phyloP scores from a whole-genome alignment of 352 stramenopile genomes.

The Phytopythium ostracodes region DNA sequence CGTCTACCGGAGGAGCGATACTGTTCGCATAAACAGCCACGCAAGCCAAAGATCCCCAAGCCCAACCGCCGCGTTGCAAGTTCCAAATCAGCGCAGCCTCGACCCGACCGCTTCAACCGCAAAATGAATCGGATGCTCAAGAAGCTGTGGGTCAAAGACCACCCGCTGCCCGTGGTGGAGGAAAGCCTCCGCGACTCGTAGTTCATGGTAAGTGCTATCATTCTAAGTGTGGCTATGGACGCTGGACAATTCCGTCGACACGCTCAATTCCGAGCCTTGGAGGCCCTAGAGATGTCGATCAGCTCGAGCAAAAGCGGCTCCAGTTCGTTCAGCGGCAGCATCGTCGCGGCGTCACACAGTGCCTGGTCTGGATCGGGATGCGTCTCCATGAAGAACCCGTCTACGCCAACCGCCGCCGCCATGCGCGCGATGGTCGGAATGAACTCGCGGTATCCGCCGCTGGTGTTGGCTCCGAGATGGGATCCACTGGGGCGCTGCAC shows the following conservation, averaged over 20 bases:
- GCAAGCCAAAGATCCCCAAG: conserved; percentile 76
- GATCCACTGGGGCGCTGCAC: conserved; percentile 63
- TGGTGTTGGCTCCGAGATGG: conserved; percentile 38
- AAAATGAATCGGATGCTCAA: conserved; percentile 79
- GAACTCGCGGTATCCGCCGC: conserved; percentile 70
- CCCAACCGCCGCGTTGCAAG: conserved; percentile 25
- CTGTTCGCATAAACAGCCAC: conserved; percentile 20
- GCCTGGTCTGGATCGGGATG: conserved; percentile 61
- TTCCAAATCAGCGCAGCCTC: conserved; percentile 42
- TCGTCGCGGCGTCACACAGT: conserved; percentile 68
- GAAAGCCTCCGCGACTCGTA: conserved; percentile 68
- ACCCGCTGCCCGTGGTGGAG: conserved; percentile 62
- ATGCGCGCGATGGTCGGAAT: conserved; percentile 84
- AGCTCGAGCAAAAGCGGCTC: conserved; percentile 64
- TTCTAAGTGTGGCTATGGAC: background rate
- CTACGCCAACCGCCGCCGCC: conserved; percentile 79
- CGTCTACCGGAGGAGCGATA: conserved; percentile 18
- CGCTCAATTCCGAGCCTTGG: conserved; percentile 24
- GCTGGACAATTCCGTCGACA: background rate
- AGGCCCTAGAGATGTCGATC: conserved; percentile 63
- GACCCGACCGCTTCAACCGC: conserved; percentile 69
- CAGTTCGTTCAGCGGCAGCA: conserved; percentile 69
- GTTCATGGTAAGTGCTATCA: conserved; percentile 9
- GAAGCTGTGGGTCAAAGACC: conserved; percentile 65
- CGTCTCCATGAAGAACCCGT: conserved; percentile 90